A percentile compares a stretch with the other conserved stretches of the same genome.
phyloP scores from a whole-genome alignment of 805 yeast species.

The Suhomyces sp. region DNA sequence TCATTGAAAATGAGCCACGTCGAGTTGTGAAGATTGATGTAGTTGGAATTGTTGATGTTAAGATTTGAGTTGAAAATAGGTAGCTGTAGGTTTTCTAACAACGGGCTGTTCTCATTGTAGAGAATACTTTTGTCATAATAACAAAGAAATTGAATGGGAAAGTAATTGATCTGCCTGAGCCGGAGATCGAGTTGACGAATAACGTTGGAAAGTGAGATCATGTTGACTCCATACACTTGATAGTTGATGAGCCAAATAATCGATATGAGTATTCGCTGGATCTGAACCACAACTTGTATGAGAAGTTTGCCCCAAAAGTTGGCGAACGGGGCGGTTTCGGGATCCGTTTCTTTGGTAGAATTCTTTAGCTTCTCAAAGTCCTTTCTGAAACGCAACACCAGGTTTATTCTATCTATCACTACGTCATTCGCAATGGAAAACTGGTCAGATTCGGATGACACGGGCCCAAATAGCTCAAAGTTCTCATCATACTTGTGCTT shows the following conservation, averaged over 20 bases:
- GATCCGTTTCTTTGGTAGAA: not conserved
- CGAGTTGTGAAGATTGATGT: slow-evolving; percentile 78
- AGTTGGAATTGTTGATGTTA: slow-evolving; percentile 48
- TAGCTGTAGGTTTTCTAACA: slow-evolving; percentile 43
- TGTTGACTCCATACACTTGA: slow-evolving; percentile 17
- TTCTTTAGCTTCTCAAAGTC: slow-evolving; percentile 1
- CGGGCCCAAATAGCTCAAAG: slow-evolving; percentile 14
- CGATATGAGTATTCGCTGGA: slow-evolving; percentile 17
- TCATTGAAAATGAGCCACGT: slow-evolving; percentile 88
- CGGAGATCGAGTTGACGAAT: slow-evolving; percentile 79
- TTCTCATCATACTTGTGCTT: slow-evolving; percentile 20
- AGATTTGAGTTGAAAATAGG: slow-evolving; percentile 35
- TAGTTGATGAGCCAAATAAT: slow-evolving; percentile 28
- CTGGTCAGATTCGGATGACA: slow-evolving; percentile 13
- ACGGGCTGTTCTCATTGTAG: slow-evolving; percentile 21
- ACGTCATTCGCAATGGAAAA: slow-evolving; percentile 27
- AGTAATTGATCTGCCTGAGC: slow-evolving; percentile 67
- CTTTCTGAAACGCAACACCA: slow-evolving; percentile 19
- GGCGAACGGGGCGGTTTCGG: not conserved
- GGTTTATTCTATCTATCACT: slow-evolving; percentile 34
- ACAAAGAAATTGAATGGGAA: slow-evolving; percentile 75
- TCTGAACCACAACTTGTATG: slow-evolving; percentile 10
- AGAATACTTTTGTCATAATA: slow-evolving; percentile 40
- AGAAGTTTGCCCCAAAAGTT: slow-evolving; percentile 8
- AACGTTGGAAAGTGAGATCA: slow-evolving; percentile 52